Evolutionary conservation across 148 eudicot genomes (phyloP), one percentile per base, ranked within the genome.

Genomic region (Vaccinium macrocarpon): DNA sequence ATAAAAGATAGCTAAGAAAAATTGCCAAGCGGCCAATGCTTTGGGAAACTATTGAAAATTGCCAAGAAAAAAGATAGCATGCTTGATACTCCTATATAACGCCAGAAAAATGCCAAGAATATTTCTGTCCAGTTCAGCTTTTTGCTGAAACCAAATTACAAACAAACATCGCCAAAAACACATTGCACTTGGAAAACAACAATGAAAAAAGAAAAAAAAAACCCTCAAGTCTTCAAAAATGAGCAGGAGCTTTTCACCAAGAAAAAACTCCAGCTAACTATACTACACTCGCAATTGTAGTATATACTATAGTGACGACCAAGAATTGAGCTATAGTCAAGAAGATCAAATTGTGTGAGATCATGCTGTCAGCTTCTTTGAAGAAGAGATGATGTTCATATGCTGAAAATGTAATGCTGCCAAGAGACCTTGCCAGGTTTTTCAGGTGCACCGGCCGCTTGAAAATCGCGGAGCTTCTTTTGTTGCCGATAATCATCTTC

Each of bases 291-390:
- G 29, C 23, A 35, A 49, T 71, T 38, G 19, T 84, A 52, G 38
- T 83, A 86, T 81, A 56, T 83, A 81, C 88, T 81, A 87, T 9
- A 25, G 68, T 18, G 82, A 74, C 70, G 64, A 82, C 80, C 8
- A 81, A 23, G 19, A 64, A 64, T 38, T 59, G 18, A 73, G 75
- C 4, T n/a, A n/a, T 23, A 14, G 49, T 42, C 8, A 0, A n/a
- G 78, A 35, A 73, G 78, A 23, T 78, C 38, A 71, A 23, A 57
- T 68, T 38, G 76, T 10, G 76, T 23, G 42, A 84, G 14, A 73
- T 95, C 84, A 93, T 27, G 95, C 93, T 62, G 92, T 92, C 88
- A 95, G 84, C 83, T 91, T 92, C 78, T 91, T 93, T 75, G 91
- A 87, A 75, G 88, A 86, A 61, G 76, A 80, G 82, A 90, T 66